Evolutionary conservation across 495 filamentous ascomycete species (phyloP).

Genomic region (Tuber calosporum): DNA sequence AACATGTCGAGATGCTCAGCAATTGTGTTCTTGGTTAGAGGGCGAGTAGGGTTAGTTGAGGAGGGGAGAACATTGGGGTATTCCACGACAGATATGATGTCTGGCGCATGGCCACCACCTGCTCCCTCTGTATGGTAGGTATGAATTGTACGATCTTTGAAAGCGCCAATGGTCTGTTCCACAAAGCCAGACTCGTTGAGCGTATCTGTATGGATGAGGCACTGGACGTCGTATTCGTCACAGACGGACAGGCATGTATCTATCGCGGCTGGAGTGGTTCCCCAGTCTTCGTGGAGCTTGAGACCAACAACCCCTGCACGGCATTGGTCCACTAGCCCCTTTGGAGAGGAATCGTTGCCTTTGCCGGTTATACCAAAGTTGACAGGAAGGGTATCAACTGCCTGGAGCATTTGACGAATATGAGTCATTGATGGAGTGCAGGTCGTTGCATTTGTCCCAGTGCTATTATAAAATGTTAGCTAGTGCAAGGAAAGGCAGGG

Average conservation of each 20-base stretch:
- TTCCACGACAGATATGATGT: constrained; percentile 92
- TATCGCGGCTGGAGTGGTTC: constrained; percentile 84
- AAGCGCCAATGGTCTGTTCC: constrained; percentile 78
- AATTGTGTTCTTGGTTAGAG: constrained; percentile 85
- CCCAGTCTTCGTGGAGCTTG: constrained; percentile 98
- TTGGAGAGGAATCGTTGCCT: constrained; percentile 75
- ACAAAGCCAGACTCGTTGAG: constrained; percentile 97
- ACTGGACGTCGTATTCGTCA: constrained; percentile 86
- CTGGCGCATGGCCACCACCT: constrained; percentile 90
- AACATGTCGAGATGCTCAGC: constrained; percentile 98
- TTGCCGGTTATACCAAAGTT: constrained; percentile 95
- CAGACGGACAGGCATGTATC: constrained; percentile 82
- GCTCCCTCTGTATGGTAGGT: constrained; percentile 98
- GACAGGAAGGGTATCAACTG: constrained; percentile 74
- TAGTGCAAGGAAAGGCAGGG: background rate
- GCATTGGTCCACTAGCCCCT: constrained; percentile 72
- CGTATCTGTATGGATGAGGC: constrained; percentile 95
- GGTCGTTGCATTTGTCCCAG: constrained; percentile 91
- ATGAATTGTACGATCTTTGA: constrained; percentile 88
- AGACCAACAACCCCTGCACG: constrained; percentile 79
- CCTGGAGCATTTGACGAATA: constrained; percentile 89
- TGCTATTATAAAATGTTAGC: constrained; percentile 47
- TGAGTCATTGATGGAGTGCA: constrained; percentile 83
- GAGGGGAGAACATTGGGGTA: constrained; percentile 87
- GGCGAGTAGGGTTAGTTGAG: constrained; percentile 87